Percentiles rank a stretch among this genome's conserved stretches.
phyloP scores from a whole-genome alignment of 2,329 filamentous ascomycete species.

The Lachnellula arida region DNA sequence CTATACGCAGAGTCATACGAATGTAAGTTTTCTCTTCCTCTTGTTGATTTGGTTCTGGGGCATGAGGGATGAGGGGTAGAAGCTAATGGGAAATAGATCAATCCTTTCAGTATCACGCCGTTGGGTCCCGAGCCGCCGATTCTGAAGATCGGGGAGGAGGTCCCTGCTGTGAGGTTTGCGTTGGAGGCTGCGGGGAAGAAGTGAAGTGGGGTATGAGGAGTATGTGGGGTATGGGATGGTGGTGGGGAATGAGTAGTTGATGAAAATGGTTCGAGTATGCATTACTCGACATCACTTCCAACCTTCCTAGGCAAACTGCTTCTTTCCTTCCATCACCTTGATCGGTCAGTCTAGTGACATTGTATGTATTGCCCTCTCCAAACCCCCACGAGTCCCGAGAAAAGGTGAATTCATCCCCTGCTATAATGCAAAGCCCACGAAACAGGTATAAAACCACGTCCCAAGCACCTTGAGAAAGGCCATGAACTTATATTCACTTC shows the following conservation, averaged over 20 bases:
- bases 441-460: too few relatives aligned
- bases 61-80: not conserved
- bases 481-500: too few relatives aligned
- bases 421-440: too few relatives aligned
- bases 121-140: conserved; percentile 82
- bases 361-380: too few relatives aligned
- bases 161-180: conserved; percentile 47
- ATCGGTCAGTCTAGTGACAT: too few relatives aligned
- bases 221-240: not conserved
- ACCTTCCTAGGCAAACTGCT: too few relatives aligned
- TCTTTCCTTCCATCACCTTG: too few relatives aligned
- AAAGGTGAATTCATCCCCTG: too few relatives aligned
- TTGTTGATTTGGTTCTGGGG: conserved; percentile 33
- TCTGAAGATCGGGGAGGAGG: conserved; percentile 72
- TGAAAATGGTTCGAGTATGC: not conserved
- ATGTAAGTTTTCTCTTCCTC: conserved; percentile 30
- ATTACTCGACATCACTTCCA: too few relatives aligned
- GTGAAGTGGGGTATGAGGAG: conserved; percentile 1
- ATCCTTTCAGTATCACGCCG: conserved; percentile 71
- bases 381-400: too few relatives aligned
- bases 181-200: conserved; percentile 23
- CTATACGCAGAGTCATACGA: conserved; percentile 77
- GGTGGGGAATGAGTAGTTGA: not conserved
- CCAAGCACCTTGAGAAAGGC: too few relatives aligned
- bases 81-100: conserved; percentile 54